Evolutionary conservation across 2,329 filamentous ascomycete species (phyloP).

Genomic region (Calonectria crousiana): DNA sequence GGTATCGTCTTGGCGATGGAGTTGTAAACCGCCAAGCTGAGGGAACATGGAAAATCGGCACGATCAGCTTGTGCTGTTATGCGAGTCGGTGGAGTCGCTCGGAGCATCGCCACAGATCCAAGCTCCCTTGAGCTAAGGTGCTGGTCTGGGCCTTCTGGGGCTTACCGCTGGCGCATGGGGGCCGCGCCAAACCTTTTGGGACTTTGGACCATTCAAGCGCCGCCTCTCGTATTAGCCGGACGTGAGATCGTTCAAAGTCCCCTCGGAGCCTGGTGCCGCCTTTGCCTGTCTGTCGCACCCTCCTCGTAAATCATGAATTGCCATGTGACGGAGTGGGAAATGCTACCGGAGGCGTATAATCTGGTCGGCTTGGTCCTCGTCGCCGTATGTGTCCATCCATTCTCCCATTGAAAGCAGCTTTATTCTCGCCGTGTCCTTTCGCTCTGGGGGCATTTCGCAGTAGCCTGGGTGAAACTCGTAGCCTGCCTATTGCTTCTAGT

Average conservation of each 20-base stretch:
- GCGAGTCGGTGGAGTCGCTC: constrained; percentile 31
- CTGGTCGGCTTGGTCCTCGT: neutral
- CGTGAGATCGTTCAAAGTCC: neutral
- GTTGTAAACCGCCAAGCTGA: constrained; percentile 11
- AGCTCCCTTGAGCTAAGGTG: constrained; percentile 1
- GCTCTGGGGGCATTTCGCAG: constrained; percentile 42
- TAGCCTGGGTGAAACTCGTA: constrained; percentile 36
- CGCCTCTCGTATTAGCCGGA: constrained; percentile 2
- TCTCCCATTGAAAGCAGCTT: neutral
- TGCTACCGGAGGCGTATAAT: neutral
- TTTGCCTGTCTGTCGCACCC: neutral
- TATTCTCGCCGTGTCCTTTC: constrained; percentile 24
- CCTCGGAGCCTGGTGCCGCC: neutral
- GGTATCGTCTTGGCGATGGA: constrained; percentile 17
- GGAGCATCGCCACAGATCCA: constrained; percentile 36
- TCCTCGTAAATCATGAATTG: neutral
- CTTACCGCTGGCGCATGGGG: neutral
- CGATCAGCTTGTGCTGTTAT: constrained; percentile 24
- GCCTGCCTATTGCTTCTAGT: constrained; percentile 35
- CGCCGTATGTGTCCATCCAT: neutral
- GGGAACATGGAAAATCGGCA: constrained; percentile 6
- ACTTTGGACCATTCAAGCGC: constrained; percentile 10
- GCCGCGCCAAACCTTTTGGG: constrained; percentile 15
- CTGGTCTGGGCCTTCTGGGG: constrained; percentile 16
- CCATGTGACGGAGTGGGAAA: neutral